phyloP scores from a whole-genome alignment of 345 rosid species.

The Boechera divaricarpa region DNA sequence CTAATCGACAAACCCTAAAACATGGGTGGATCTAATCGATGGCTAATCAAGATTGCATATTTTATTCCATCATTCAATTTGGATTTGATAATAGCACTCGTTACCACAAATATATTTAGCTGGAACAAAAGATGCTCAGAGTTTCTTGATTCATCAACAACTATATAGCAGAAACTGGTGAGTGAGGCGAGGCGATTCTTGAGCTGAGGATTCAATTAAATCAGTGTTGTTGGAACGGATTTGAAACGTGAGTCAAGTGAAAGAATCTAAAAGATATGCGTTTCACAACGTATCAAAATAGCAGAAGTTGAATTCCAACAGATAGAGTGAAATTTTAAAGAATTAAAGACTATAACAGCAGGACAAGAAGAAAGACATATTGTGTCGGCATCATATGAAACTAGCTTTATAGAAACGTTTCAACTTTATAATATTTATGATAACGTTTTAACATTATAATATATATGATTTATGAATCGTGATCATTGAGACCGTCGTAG shows the following conservation, averaged over 20 bases:
- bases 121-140: neutral
- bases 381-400: conserved; percentile 6
- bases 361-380: neutral
- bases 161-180: neutral
- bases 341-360: neutral
- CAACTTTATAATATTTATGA: neutral
- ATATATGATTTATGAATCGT: neutral
- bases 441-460: neutral
- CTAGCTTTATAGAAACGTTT: neutral
- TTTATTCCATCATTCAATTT: neutral
- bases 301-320: conserved; percentile 5
- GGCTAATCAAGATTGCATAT: neutral
- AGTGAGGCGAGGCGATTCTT: neutral
- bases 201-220: neutral
- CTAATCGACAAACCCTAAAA: conserved; percentile 16
- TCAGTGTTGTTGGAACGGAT: neutral
- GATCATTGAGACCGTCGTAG: neutral
- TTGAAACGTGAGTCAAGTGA: conserved; percentile 8
- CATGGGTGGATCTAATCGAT: neutral
- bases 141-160: neutral
- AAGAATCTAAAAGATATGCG: conserved; percentile 1
- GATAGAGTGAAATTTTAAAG: neutral
- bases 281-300: neutral
- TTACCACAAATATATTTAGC: neutral
- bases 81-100: neutral